Conservation (phyloP, 1,284 basidiomycete genomes). For the Ganoderma boninense region DNA sequence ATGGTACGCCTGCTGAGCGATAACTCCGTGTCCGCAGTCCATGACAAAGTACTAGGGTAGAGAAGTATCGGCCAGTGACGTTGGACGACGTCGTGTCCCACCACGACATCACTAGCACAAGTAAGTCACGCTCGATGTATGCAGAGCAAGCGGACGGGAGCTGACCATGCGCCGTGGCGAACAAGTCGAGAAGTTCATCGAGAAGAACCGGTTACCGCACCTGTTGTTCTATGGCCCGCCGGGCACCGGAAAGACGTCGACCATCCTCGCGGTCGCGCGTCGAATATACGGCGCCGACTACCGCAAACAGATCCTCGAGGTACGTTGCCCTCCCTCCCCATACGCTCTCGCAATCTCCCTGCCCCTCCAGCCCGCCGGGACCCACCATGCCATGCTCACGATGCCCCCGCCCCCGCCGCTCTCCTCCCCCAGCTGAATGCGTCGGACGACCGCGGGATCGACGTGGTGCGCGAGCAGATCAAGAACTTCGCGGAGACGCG, state of each 20-base stretch:
- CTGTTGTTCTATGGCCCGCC: conserved; percentile 98
- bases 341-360: not conserved
- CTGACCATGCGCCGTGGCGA: conserved; percentile 1
- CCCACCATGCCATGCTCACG: not conserved
- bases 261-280: conserved; percentile 95
- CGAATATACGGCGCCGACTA: conserved; percentile 89
- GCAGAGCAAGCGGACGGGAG: not conserved
- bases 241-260: conserved; percentile 97
- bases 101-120: conserved; percentile 91
- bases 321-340: conserved; percentile 43
- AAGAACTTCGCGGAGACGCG: conserved; percentile 98
- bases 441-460: conserved; percentile 97
- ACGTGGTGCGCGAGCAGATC: conserved; percentile 98
- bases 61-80: conserved; percentile 92
- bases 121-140: conserved; percentile 54
- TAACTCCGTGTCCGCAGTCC: not conserved
- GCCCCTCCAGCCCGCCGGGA: not conserved
- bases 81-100: conserved; percentile 95
- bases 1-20: conserved; percentile 57
- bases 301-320: conserved; percentile 94
- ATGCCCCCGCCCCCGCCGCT: not conserved
- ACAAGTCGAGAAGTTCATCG: conserved; percentile 96
- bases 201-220: conserved; percentile 94
- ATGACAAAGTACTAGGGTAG: conserved; percentile 72
- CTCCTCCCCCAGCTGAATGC: conserved; percentile 81